Conservation (phyloP, 257 asterid species). For the Jacaranda copaia region DNA sequence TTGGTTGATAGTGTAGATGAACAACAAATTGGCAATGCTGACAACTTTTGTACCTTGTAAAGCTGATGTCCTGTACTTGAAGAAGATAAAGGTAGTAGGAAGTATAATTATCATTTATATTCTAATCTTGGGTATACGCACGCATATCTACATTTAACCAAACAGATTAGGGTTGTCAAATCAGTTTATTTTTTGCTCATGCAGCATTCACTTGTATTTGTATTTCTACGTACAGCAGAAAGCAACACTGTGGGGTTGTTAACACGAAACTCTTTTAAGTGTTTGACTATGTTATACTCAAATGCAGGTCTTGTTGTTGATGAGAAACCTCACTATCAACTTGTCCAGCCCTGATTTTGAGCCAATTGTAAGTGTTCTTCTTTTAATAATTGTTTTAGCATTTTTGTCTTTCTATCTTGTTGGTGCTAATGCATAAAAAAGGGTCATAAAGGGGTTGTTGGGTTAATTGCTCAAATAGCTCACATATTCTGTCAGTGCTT, state of each 20-base stretch:
- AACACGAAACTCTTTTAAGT: neutral
- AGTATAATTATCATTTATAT: too few species aligned
- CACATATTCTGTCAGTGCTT: neutral
- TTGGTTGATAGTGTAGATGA: too few species aligned
- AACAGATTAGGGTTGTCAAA: too few species aligned
- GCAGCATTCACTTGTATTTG: too few species aligned
- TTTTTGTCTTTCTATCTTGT: constrained; percentile 18
- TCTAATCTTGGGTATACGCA: too few species aligned
- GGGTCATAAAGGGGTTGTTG: neutral
- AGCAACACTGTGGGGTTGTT: neutral
- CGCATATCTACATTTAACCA: too few species aligned
- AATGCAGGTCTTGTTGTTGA: constrained; percentile 88
- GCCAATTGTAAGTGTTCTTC: constrained; percentile 71
- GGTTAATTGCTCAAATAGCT: neutral
- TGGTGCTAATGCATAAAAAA: neutral
- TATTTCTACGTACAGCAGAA: too few species aligned
- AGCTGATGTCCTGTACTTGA: too few species aligned
- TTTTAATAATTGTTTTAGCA: constrained; percentile 15
- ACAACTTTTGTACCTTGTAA: too few species aligned
- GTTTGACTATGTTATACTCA: constrained; percentile 34
- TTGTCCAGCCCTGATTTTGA: constrained; percentile 87
- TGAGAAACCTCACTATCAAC: constrained; percentile 87
- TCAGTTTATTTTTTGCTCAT: too few species aligned
- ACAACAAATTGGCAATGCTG: too few species aligned
- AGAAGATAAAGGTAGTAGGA: too few species aligned